These are phyloP conservation scores for Zymoseptoria ardabiliae DNA, from an alignment of 2,329 filamentous ascomycete species.

Conservation along the genomic window DNA sequence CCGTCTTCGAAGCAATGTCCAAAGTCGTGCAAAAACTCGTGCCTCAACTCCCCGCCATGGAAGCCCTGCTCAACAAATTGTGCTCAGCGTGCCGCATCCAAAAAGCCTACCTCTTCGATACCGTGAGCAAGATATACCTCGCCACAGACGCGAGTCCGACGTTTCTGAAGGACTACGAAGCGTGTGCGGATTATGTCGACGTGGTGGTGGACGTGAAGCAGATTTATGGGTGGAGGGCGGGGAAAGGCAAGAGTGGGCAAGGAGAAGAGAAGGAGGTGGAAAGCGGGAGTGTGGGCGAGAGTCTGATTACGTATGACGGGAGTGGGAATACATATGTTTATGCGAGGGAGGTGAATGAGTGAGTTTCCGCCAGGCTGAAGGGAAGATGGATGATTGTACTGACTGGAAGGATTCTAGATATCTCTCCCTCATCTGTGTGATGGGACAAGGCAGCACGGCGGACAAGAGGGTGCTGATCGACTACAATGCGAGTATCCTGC, in stretches of 20 bases:
- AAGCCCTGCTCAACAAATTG: slow-evolving; percentile 87
- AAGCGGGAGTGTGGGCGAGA: slow-evolving; percentile 40
- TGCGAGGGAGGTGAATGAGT: slow-evolving; percentile 61
- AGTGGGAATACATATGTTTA: slow-evolving; percentile 54
- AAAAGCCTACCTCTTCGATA: slow-evolving; percentile 96
- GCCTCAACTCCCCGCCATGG: slow-evolving; percentile 83
- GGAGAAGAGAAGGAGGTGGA: slow-evolving; percentile 6
- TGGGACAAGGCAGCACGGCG: slow-evolving; percentile 73
- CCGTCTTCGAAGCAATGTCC: slow-evolving; percentile 95
- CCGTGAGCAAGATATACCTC: slow-evolving; percentile 97
- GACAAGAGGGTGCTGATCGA: slow-evolving; percentile 79
- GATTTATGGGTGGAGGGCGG: slow-evolving; percentile 68
- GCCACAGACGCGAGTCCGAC: slow-evolving; percentile 89
- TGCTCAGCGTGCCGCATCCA: slow-evolving; percentile 92
- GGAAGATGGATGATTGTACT: slow-evolving; percentile 1
- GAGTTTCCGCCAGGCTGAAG: slow-evolving; percentile 25
- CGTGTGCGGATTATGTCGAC: slow-evolving; percentile 97
- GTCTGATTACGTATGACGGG: slow-evolving; percentile 55
- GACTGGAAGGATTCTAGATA: slow-evolving; percentile 43
- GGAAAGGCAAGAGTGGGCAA: neutral
- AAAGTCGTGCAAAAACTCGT: slow-evolving; percentile 98
- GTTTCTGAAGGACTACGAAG: slow-evolving; percentile 94
- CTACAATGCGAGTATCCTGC: slow-evolving; percentile 78
- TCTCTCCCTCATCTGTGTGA: slow-evolving; percentile 74
- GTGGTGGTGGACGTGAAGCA: slow-evolving; percentile 96